phyloP scores from a whole-genome alignment of 495 filamentous ascomycete genomes.

The Aspergillus ostianus region DNA sequence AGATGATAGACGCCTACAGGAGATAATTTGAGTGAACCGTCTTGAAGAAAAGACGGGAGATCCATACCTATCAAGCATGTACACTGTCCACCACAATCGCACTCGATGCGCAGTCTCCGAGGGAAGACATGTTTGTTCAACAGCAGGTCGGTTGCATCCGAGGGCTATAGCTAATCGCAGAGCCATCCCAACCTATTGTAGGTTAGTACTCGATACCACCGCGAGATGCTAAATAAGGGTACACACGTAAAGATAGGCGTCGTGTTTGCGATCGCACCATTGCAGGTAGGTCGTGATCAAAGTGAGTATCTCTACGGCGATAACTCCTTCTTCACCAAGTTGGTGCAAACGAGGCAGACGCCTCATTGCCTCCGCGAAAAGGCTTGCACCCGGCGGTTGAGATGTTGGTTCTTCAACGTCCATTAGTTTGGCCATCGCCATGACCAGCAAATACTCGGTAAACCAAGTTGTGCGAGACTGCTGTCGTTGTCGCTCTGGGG shows the following conservation, averaged over 20 bases:
- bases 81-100: conserved; percentile 27
- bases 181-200: conserved; percentile 20
- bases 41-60: background rate
- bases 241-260: conserved; percentile 25
- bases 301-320: conserved; percentile 24
- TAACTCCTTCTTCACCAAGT: conserved; percentile 20
- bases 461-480: conserved; percentile 21
- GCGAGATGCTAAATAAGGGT: background rate
- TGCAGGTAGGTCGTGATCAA: conserved; percentile 25
- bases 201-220: background rate
- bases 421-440: conserved; percentile 28
- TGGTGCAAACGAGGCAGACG: conserved; percentile 20
- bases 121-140: conserved; percentile 19
- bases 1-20: conserved; percentile 20
- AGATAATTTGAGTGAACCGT: background rate
- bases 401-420: conserved; percentile 19
- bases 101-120: conserved; percentile 21
- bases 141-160: conserved; percentile 18
- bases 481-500: conserved; percentile 5
- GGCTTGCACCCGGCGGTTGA: conserved; percentile 20
- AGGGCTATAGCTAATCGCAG: conserved; percentile 24
- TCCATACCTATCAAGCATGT: conserved; percentile 25
- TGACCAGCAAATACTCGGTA: conserved; percentile 26
- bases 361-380: conserved; percentile 24
- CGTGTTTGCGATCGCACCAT: conserved; percentile 26